Conservation (phyloP, 106 monocot genomes). For the Dioscorea dumetorum region DNA sequence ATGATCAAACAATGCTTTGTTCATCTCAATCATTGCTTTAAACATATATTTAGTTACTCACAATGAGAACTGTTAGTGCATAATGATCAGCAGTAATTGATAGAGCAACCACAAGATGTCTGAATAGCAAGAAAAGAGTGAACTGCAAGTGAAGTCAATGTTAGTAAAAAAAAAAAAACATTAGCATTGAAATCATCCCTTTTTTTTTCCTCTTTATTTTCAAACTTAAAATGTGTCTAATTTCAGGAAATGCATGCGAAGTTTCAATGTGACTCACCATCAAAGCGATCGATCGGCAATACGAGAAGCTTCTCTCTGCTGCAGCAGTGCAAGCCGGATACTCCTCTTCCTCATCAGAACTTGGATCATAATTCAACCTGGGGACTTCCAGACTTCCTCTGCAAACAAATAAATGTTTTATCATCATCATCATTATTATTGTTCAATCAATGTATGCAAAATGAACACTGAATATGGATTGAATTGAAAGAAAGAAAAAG, state of each 20-base stretch:
- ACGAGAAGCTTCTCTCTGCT: conserved; percentile 11
- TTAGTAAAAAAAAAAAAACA: background rate
- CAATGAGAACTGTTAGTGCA: conserved; percentile 34
- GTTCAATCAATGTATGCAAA: too few relatives aligned
- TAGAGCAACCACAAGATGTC: conserved; percentile 34
- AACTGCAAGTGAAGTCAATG: conserved; percentile 25
- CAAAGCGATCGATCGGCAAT: conserved; percentile 24
- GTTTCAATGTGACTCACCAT: conserved; percentile 19
- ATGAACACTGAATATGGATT: too few relatives aligned
- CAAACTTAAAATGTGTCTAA: too few relatives aligned
- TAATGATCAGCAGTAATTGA: conserved; percentile 31
- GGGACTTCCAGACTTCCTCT: conserved; percentile 56
- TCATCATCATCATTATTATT: too few relatives aligned
- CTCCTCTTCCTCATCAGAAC: conserved; percentile 5
- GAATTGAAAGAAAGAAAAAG: too few relatives aligned
- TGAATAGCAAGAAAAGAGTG: conserved; percentile 30
- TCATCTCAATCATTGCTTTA: background rate
- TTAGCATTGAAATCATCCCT: too few relatives aligned
- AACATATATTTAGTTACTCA: conserved; percentile 19
- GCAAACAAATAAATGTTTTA: background rate
- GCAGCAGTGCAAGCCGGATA: conserved; percentile 24
- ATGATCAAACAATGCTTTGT: background rate
- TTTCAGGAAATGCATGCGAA: too few relatives aligned
- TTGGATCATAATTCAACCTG: conserved; percentile 31
- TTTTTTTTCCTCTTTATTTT: too few relatives aligned